phyloP scores from a whole-genome alignment of 2,329 filamentous ascomycete genomes.

The Emericellopsis atlantica region DNA sequence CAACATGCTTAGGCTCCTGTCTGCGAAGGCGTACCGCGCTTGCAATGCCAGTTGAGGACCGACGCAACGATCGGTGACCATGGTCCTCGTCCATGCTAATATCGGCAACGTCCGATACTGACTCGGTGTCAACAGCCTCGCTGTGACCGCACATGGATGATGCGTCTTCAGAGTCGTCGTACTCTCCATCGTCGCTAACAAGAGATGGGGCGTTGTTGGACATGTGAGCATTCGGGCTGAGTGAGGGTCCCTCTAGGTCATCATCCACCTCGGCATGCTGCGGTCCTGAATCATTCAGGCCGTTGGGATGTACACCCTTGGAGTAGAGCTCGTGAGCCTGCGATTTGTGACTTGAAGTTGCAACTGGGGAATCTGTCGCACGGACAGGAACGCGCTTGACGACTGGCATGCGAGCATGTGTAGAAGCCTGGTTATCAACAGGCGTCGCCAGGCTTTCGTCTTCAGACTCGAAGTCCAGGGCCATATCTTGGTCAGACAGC shows the following conservation, averaged over 20 bases:
- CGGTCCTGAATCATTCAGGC: too few relatives aligned
- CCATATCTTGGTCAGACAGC: conserved; percentile 33
- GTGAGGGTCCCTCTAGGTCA: conserved; percentile 43
- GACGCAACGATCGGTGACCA: conserved; percentile 30
- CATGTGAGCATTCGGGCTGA: conserved; percentile 56
- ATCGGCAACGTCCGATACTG: conserved; percentile 47
- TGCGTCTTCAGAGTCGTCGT: conserved; percentile 57
- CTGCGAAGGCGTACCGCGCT: conserved; percentile 37
- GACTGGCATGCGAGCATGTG: conserved; percentile 21
- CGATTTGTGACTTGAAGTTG: too few relatives aligned
- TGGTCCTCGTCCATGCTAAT: conserved; percentile 48
- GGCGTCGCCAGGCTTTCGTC: conserved; percentile 13
- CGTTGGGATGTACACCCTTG: not conserved
- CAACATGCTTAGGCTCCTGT: conserved; percentile 41
- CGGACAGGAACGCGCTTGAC: conserved; percentile 37
- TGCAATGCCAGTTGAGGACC: conserved; percentile 27
- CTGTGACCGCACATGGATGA: conserved; percentile 46
- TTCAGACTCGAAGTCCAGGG: conserved; percentile 43
- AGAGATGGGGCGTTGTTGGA: conserved; percentile 70
- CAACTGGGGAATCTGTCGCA: too few relatives aligned
- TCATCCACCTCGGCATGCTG: conserved; percentile 28
- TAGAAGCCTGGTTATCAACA: not conserved
- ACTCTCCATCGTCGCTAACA: conserved; percentile 71
- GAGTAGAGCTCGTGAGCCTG: not conserved
- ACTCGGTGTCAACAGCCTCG: conserved; percentile 41